Conservation (phyloP, 352 stramenopile species). For the Elongisporangium anandrum region DNA sequence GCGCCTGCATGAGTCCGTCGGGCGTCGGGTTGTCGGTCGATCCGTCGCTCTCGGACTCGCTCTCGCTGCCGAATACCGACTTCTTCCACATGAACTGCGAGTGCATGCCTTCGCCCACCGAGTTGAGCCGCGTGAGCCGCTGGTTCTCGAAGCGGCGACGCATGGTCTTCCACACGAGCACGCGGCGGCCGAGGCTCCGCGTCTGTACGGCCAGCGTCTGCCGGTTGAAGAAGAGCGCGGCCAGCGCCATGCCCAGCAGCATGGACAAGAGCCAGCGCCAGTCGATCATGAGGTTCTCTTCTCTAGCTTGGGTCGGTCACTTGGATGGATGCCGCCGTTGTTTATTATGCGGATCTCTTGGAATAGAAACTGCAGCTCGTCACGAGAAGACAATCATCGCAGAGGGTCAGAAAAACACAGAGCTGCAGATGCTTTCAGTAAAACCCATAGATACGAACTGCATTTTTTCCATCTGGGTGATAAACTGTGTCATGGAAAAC, state of each 20-base stretch:
- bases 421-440: not conserved
- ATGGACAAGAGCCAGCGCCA: slow-evolving; percentile 17
- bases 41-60: slow-evolving; percentile 25
- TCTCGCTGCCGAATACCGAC: slow-evolving; percentile 18
- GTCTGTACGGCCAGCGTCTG: slow-evolving; percentile 40
- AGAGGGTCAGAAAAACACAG: not conserved
- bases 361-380: not conserved
- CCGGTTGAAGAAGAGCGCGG: slow-evolving; percentile 48
- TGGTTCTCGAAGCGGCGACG: slow-evolving; percentile 72
- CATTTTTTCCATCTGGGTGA: not conserved
- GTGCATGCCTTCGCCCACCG: slow-evolving; percentile 51
- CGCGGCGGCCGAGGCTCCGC: slow-evolving; percentile 35
- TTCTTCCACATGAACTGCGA: slow-evolving; percentile 81
- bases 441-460: not conserved
- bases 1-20: slow-evolving; percentile 60
- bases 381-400: not conserved
- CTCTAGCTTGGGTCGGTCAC: not conserved
- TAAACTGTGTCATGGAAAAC: not conserved
- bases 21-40: slow-evolving; percentile 15
- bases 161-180: slow-evolving; percentile 71
- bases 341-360: not conserved
- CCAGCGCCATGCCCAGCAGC: slow-evolving; percentile 17
- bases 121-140: slow-evolving; percentile 64
- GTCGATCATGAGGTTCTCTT: not conserved
- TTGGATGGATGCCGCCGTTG: not conserved